Conservation (phyloP, 1,284 basidiomycete species). For the Trichosporon sp. region DNA sequence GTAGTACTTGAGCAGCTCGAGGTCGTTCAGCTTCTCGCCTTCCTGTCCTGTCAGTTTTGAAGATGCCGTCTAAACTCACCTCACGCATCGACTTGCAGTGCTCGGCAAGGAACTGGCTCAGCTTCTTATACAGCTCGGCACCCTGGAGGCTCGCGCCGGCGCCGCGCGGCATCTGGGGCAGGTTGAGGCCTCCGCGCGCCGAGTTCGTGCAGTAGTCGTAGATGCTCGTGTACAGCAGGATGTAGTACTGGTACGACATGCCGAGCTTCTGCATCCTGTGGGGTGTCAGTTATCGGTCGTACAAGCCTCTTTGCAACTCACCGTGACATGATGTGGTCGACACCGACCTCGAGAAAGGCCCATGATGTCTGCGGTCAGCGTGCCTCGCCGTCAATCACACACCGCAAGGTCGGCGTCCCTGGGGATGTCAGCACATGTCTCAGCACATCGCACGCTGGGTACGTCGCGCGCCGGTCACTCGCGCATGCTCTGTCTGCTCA, state of each 20-base stretch:
- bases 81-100: conserved; percentile 69
- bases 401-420: conserved; percentile 37
- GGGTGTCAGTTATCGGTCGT: not conserved
- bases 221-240: conserved; percentile 84
- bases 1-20: conserved; percentile 85
- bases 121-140: conserved; percentile 85
- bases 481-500: not conserved
- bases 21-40: conserved; percentile 75
- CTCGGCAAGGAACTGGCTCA: conserved; percentile 74
- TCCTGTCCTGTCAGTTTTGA: conserved; percentile 53
- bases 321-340: conserved; percentile 87
- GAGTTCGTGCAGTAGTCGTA: conserved; percentile 87
- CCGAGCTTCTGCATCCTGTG: conserved; percentile 65
- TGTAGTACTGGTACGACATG: conserved; percentile 87
- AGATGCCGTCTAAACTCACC: conserved; percentile 51
- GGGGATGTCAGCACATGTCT: conserved; percentile 9
- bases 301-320: conserved; percentile 23
- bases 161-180: conserved; percentile 38
- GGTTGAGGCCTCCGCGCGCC: conserved; percentile 17
- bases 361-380: conserved; percentile 64
- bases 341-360: conserved; percentile 80
- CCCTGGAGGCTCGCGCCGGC: conserved; percentile 93
- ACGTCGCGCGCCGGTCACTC: not conserved
- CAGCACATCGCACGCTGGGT: not conserved
- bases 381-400: conserved; percentile 1